These are phyloP conservation scores for Ceratobasidium sp. DNA, from an alignment of 1,284 basidiomycete species.

Conservation along the genomic window DNA sequence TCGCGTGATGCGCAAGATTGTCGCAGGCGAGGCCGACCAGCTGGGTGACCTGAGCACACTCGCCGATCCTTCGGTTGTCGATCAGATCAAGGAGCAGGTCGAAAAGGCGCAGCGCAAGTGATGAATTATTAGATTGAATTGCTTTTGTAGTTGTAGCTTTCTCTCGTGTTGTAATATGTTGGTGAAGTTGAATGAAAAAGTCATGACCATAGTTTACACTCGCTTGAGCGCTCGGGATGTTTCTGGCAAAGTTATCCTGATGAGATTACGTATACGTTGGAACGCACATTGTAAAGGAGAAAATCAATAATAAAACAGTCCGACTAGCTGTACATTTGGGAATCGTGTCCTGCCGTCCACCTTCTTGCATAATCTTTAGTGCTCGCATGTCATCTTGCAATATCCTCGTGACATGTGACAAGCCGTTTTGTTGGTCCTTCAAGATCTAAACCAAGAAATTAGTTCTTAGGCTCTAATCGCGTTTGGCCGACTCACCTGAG, in stretches of 20 bases:
- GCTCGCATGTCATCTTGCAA: slow-evolving; percentile 73
- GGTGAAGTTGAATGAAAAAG: background rate
- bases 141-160: slow-evolving; percentile 2
- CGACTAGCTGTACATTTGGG: background rate
- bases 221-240: too few relatives aligned
- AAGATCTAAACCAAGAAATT: slow-evolving; percentile 62
- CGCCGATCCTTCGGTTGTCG: slow-evolving; percentile 85
- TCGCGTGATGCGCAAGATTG: slow-evolving; percentile 93
- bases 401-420: slow-evolving; percentile 80
- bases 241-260: too few relatives aligned
- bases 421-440: slow-evolving; percentile 78
- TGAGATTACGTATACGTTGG: too few relatives aligned
- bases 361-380: slow-evolving; percentile 64
- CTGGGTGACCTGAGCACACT: slow-evolving; percentile 92
- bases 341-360: slow-evolving; percentile 30
- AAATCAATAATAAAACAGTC: background rate
- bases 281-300: too few relatives aligned
- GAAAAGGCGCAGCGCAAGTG: slow-evolving; percentile 21
- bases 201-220: background rate
- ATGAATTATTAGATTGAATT: background rate
- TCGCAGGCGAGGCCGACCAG: slow-evolving; percentile 90
- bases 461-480: slow-evolving; percentile 1
- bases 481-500: slow-evolving; percentile 61
- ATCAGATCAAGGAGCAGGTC: slow-evolving; percentile 80
- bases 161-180: slow-evolving; percentile 10